phyloP scores from a whole-genome alignment of 2,329 filamentous ascomycete genomes.

The Fusarium sp. region DNA sequence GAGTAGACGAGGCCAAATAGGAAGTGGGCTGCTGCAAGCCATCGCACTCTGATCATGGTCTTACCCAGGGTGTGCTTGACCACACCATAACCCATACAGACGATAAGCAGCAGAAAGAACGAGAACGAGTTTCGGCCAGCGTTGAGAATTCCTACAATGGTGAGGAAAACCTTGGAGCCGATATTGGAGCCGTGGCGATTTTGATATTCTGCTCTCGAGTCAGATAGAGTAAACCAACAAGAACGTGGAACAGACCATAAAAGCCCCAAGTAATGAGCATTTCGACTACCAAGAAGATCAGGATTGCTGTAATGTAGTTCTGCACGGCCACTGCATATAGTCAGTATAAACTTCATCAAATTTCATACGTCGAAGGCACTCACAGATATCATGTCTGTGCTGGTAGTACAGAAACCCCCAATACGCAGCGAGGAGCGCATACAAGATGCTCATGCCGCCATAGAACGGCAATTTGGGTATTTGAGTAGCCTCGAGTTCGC shows the following conservation, averaged over 20 bases:
- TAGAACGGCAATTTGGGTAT: slow-evolving; percentile 98
- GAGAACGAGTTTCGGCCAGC: slow-evolving; percentile 97
- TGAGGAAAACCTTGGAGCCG: slow-evolving; percentile 85
- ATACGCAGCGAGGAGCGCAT: slow-evolving; percentile 83
- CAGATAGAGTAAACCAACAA: slow-evolving; percentile 37
- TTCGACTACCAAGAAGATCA: slow-evolving; percentile 93
- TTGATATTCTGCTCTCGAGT: slow-evolving; percentile 76
- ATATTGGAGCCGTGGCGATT: slow-evolving; percentile 89
- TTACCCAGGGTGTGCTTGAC: slow-evolving; percentile 92
- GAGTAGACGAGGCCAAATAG: slow-evolving; percentile 95
- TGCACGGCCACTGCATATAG: slow-evolving; percentile 80
- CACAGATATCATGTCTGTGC: slow-evolving; percentile 89
- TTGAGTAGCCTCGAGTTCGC: slow-evolving; percentile 93
- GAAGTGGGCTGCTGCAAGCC: slow-evolving; percentile 92
- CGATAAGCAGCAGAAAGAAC: slow-evolving; percentile 96
- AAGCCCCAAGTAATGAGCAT: slow-evolving; percentile 99
- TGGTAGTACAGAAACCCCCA: slow-evolving; percentile 98
- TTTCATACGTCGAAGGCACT: slow-evolving; percentile 48
- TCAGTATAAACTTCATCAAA: slow-evolving; percentile 5
- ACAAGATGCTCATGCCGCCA: slow-evolving; percentile 91
- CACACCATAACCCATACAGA: slow-evolving; percentile 99
- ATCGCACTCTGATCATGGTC: slow-evolving; percentile 93
- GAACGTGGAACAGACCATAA: slow-evolving; percentile 71
- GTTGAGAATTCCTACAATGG: slow-evolving; percentile 92
- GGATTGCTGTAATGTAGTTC: slow-evolving; percentile 98